Evolutionary conservation across 208 protist genomes (phyloP), one percentile per base, ranked within the genome.

Genomic region (Acanthamoeba castellanii): DNA sequence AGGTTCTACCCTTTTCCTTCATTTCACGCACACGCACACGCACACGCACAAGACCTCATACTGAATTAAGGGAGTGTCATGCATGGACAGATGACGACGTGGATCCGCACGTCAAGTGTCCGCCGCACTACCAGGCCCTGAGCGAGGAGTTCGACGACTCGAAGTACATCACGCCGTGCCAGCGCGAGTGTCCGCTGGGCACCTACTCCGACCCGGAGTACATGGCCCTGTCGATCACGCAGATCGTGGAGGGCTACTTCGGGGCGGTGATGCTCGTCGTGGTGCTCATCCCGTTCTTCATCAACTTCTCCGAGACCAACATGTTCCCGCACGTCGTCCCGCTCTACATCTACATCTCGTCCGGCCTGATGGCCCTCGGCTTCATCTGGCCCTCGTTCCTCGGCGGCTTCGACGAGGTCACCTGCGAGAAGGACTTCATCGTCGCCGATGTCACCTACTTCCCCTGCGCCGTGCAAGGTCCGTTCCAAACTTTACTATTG

Each of bases 321-420:
- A 76, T 27, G n/a, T 42, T n/a, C 68, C 68, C 68, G 34, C 11
- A 16, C 59, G 18, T n/a, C 68, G 13, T 76, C n/a, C 68, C 68
- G 11, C 68, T 76, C 16, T 76, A 37, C 68, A n/a, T 76, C 27
- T 76, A 76, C 34, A 16, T 76, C n/a, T n/a, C 68, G 16, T 42
- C 18, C 68, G 68, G 68, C 8, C 34, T 76, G 68, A 76, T 76
- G 68, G 68, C n/a, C 2, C 34, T 76, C 13, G 68, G 68, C 32
- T 76, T 76, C 68, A 76, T 76, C 68, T 76, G 68, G 68, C 68
- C 68, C 68, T 76, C 68, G 16, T 76, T 76, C 68, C 27, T 76
- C 68, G 34, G 27, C n/a, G 68, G 68, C 27, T 76, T 76, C 68
- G 68, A 76, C 11, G 5, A 76, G 5, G 68, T 76, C 68, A 76